phyloP scores from a whole-genome alignment of 2,329 filamentous ascomycete genomes.

The Rhytidhysteron rufulum region DNA sequence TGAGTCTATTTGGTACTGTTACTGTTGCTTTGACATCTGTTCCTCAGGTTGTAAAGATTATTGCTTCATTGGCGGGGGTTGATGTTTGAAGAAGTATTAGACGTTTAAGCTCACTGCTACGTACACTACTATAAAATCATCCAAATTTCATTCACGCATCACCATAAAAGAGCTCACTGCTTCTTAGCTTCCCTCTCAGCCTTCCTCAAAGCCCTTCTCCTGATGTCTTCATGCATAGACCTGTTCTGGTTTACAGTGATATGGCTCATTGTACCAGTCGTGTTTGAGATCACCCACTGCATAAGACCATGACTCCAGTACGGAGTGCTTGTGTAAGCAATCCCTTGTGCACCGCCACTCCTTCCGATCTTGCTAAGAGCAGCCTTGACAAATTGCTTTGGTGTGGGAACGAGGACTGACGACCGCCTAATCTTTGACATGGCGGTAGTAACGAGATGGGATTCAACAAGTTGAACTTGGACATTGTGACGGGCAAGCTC shows the following conservation, averaged over 20 bases:
- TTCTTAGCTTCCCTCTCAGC: constrained; percentile 78
- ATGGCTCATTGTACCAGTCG: constrained; percentile 56
- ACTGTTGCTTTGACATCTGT: constrained; percentile 58
- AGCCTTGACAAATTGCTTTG: constrained; percentile 75
- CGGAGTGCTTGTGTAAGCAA: constrained; percentile 81
- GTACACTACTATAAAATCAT: too few species aligned
- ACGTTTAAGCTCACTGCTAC: too few species aligned
- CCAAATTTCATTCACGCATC: too few species aligned
- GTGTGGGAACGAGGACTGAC: constrained; percentile 73
- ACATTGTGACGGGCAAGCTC: constrained; percentile 80
- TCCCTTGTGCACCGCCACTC: constrained; percentile 71
- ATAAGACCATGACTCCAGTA: constrained; percentile 90
- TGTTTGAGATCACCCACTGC: constrained; percentile 70
- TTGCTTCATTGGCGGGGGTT: neutral
- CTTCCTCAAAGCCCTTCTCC: constrained; percentile 78
- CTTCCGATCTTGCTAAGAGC: constrained; percentile 77
- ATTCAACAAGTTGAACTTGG: constrained; percentile 85
- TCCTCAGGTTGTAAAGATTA: constrained; percentile 45
- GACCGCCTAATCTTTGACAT: constrained; percentile 94
- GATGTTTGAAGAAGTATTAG: too few species aligned
- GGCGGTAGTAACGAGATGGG: constrained; percentile 88
- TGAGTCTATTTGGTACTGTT: constrained; percentile 59
- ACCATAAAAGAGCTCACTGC: constrained; percentile 12
- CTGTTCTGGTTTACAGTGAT: constrained; percentile 59
- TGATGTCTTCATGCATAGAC: constrained; percentile 77